These are phyloP conservation scores for Pulveroboletus frians DNA, from an alignment of 768 basidiomycete species.

Conservation along the genomic window DNA sequence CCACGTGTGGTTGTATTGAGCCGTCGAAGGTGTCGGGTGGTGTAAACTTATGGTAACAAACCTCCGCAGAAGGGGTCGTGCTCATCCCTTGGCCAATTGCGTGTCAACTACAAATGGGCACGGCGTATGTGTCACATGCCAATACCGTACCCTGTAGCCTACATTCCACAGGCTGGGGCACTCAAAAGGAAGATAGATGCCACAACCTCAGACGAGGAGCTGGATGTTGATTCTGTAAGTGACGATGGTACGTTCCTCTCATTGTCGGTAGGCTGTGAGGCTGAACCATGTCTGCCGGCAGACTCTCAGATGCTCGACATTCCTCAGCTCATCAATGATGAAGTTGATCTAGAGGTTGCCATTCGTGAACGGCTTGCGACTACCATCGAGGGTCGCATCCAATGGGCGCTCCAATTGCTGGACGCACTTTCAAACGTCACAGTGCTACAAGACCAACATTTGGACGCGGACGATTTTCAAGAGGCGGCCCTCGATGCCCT, in stretches of 20 bases:
- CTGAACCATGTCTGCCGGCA: conserved; percentile 3
- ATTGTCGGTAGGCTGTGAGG: neutral
- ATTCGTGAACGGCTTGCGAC: conserved; percentile 37
- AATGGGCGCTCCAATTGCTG: conserved; percentile 42
- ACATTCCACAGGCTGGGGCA: conserved; percentile 7
- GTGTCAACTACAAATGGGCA: conserved; percentile 17
- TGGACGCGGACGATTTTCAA: conserved; percentile 32
- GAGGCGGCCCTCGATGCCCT: conserved; percentile 41
- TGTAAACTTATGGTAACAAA: neutral
- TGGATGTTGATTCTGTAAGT: conserved; percentile 4
- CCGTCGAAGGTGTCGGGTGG: no score
- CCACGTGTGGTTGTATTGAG: neutral
- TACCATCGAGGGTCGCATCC: conserved; percentile 41
- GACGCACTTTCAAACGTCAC: conserved; percentile 27
- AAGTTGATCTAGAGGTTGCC: conserved; percentile 41
- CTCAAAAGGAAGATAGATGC: conserved; percentile 8
- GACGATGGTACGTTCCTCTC: conserved; percentile 17
- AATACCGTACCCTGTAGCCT: conserved; percentile 13
- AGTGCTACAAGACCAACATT: conserved; percentile 10
- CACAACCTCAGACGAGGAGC: conserved; percentile 10
- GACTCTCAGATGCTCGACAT: conserved; percentile 12
- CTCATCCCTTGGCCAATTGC: neutral
- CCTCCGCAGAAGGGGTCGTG: neutral
- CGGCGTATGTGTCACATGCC: conserved; percentile 20
- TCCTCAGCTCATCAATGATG: conserved; percentile 28